A percentile compares a stretch with the other conserved stretches of the same genome.
phyloP scores from a whole-genome alignment of 2,329 filamentous ascomycete species.

The Lasiodiplodia hormozganensis region DNA sequence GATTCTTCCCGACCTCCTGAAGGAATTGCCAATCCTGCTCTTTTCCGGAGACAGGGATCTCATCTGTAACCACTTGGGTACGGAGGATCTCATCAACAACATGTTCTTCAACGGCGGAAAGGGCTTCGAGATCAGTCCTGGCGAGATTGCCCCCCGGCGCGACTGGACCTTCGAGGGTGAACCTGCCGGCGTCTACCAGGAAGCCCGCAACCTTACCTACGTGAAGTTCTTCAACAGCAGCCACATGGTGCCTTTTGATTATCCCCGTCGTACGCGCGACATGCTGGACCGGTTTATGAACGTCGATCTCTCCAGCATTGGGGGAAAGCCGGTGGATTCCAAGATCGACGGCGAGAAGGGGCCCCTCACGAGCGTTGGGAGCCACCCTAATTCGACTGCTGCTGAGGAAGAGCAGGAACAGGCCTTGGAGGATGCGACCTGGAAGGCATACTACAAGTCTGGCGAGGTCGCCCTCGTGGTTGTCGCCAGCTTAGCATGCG shows the following conservation, averaged over 20 bases:
- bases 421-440: conserved; percentile 82
- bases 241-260: conserved; percentile 98
- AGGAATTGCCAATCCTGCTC: conserved; percentile 78
- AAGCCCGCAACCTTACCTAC: conserved; percentile 94
- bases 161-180: conserved; percentile 95
- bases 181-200: conserved; percentile 88
- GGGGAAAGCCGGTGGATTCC: conserved; percentile 78
- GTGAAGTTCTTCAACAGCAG: conserved; percentile 94
- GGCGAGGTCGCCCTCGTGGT: conserved; percentile 86
- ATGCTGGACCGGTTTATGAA: conserved; percentile 98
- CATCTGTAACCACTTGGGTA: conserved; percentile 97
- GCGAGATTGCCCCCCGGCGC: conserved; percentile 87
- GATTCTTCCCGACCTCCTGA: conserved; percentile 78
- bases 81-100: conserved; percentile 87
- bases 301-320: conserved; percentile 89
- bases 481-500: conserved; percentile 73
- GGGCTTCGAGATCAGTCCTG: conserved; percentile 86
- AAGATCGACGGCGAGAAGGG: conserved; percentile 86
- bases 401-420: conserved; percentile 72
- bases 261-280: conserved; percentile 82
- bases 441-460: conserved; percentile 86
- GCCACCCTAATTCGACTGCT: conserved; percentile 71
- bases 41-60: conserved; percentile 95
- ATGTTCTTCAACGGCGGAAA: conserved; percentile 91
- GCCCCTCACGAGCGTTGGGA: conserved; percentile 77